Base-by-base conservation (phyloP, 2,329 filamentous ascomycete species). In the Ophiostoma novo-ulmi region DNA sequence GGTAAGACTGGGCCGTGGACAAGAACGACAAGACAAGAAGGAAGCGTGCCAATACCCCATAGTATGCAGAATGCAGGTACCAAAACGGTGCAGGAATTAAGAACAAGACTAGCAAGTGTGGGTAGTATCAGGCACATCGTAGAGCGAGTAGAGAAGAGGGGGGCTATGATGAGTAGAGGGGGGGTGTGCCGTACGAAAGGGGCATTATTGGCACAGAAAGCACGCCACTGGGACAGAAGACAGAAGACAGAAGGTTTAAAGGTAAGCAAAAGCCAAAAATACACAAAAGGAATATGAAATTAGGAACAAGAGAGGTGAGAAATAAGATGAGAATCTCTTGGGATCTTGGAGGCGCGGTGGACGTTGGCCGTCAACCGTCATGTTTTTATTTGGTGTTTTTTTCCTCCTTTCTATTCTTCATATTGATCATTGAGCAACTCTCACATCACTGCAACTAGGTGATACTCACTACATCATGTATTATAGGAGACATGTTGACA, bases 21-120 rank as follows among this genome's bases (percentile, higher is more conserved):
- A n/a, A 20, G 44, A 39, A 39, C 38, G 11, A 39, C 17, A 44
- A 44, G 41, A 48, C 41, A 48, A 48, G 41, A 48, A 20, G 14
- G 41, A 26, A 26, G 52, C 13, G 52, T 13, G n/a, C 52, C n/a
- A 26, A 26, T 26, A 58, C 52, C 52, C 70, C 31, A 68, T 64
- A 68, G 11, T 68, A 66, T 66, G 41, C 67, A 22, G 26, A 14
- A n/a, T 39, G 35, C 65, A 58, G 39, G 13, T 69, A 66, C 58
- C 69, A 44, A 61, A 35, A 64, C 58, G 68, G 55, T 35, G 44
- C 44, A 48, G 44, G 44, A 48, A 52, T 35, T 67, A 72, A 69
- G 69, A 72, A 72, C 67, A 72, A 67, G 67, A 38, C 64, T 70
- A 67, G 66, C 68, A 68, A 26, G 61, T 38, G 65, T 70, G 48